phyloP scores from a whole-genome alignment of 352 stramenopile species.

The Phytophthora hibernalis region DNA sequence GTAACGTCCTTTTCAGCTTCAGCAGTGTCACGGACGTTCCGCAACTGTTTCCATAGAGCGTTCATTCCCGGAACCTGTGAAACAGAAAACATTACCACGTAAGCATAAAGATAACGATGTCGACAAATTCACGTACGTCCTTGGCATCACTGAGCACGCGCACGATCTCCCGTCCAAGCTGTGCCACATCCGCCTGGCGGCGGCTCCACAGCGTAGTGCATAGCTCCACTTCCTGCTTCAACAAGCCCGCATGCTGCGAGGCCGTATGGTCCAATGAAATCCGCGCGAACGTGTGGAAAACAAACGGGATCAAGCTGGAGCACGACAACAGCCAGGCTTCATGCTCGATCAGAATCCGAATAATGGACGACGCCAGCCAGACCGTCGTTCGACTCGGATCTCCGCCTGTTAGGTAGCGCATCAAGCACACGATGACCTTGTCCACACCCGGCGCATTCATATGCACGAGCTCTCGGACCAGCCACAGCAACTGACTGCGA shows the following conservation, averaged over 20 bases:
- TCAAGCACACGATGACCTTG: slow-evolving; percentile 77
- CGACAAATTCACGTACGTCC: slow-evolving; percentile 53
- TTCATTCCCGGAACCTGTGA: slow-evolving; percentile 80
- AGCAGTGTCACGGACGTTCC: slow-evolving; percentile 61
- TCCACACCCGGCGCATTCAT: slow-evolving; percentile 73
- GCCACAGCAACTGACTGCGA: slow-evolving; percentile 81
- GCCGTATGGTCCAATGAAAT: slow-evolving; percentile 75
- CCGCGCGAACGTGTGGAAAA: slow-evolving; percentile 81
- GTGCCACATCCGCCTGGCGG: slow-evolving; percentile 67
- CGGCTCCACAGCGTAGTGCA: slow-evolving; percentile 79
- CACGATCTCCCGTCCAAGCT: slow-evolving; percentile 80
- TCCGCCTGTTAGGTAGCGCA: slow-evolving; percentile 74
- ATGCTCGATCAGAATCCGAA: slow-evolving; percentile 82
- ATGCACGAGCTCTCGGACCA: slow-evolving; percentile 83
- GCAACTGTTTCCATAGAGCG: slow-evolving; percentile 80
- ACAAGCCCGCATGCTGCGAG: slow-evolving; percentile 54
- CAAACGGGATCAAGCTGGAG: slow-evolving; percentile 79
- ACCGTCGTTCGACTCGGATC: slow-evolving; percentile 75
- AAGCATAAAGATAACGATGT: not conserved
- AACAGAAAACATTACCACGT: not conserved
- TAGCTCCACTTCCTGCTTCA: slow-evolving; percentile 85
- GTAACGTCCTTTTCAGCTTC: slow-evolving; percentile 55
- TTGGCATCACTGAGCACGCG: slow-evolving; percentile 83
- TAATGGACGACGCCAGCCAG: slow-evolving; percentile 82
- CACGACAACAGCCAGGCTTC: slow-evolving; percentile 78